phyloP scores from a whole-genome alignment of 1,284 basidiomycete genomes.

The Crepidotus sp. region DNA sequence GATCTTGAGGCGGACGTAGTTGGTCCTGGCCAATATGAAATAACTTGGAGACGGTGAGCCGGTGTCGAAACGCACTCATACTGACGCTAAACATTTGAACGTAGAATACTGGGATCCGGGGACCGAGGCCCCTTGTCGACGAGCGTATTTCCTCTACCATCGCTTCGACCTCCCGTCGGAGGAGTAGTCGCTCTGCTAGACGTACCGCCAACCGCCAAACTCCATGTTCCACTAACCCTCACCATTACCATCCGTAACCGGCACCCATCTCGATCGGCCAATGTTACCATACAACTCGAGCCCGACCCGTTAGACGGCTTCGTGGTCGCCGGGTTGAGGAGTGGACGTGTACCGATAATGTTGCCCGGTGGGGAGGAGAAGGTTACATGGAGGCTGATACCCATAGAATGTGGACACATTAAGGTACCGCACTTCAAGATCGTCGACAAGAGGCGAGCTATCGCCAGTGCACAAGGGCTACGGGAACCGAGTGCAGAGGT shows the following conservation, averaged over 20 bases:
- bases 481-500: conserved; percentile 19
- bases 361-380: conserved; percentile 60
- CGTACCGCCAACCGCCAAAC: conserved; percentile 47
- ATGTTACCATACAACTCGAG: conserved; percentile 59
- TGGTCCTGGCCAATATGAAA: conserved; percentile 48
- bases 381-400: conserved; percentile 57
- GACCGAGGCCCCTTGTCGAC: conserved; percentile 35
- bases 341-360: conserved; percentile 54
- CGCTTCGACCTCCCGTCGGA: conserved; percentile 48
- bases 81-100: neutral
- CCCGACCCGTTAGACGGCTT: conserved; percentile 56
- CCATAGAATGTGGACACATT: conserved; percentile 63
- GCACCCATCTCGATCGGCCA: conserved; percentile 53
- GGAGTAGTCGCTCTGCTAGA: conserved; percentile 55
- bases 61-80: neutral
- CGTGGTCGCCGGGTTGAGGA: conserved; percentile 62
- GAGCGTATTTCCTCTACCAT: conserved; percentile 49
- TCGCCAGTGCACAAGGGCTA: conserved; percentile 22
- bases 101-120: conserved; percentile 37
- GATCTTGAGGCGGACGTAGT: conserved; percentile 33
- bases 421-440: conserved; percentile 51
- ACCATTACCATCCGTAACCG: conserved; percentile 56
- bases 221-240: conserved; percentile 53
- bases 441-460: conserved; percentile 40
- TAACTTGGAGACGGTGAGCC: conserved; percentile 61